Percentiles rank a stretch among this genome's conserved stretches.
Conservation (phyloP, 441 rosid species). For the Geranium incanum region DNA sequence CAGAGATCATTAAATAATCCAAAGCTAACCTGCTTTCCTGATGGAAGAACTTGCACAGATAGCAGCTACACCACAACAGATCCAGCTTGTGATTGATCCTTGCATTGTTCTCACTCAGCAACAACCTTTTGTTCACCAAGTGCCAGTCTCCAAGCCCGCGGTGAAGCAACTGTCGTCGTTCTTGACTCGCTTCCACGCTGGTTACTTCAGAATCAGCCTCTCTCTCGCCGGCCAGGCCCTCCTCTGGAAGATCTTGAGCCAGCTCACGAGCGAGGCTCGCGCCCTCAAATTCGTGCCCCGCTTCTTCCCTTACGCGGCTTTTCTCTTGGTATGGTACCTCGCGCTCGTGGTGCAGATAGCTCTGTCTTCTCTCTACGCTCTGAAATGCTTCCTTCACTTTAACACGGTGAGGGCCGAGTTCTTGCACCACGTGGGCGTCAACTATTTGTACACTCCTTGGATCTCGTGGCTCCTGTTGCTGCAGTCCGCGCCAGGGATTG, state of each 20-base stretch:
- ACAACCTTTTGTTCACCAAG: constrained; percentile 5
- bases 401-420: constrained; percentile 36
- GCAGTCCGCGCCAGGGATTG: constrained; percentile 39
- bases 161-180: constrained; percentile 20
- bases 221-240: constrained; percentile 37
- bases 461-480: constrained; percentile 53
- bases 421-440: constrained; percentile 44
- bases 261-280: constrained; percentile 19
- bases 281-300: constrained; percentile 15
- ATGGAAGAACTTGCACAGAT: constrained; percentile 18
- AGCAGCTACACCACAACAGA: constrained; percentile 13
- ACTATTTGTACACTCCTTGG: constrained; percentile 55
- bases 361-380: constrained; percentile 25
- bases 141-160: constrained; percentile 8
- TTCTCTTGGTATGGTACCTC: constrained; percentile 28
- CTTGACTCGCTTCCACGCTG: constrained; percentile 35
- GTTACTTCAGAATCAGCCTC: constrained; percentile 37
- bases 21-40: neutral
- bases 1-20: constrained; percentile 4
- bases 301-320: constrained; percentile 25
- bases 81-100: constrained; percentile 18
- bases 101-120: constrained; percentile 2
- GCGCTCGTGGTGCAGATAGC: constrained; percentile 24
- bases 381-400: constrained; percentile 29
- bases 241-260: constrained; percentile 37